phyloP scores from a whole-genome alignment of 2,329 filamentous ascomycete species.

The Aspergillus sp. region DNA sequence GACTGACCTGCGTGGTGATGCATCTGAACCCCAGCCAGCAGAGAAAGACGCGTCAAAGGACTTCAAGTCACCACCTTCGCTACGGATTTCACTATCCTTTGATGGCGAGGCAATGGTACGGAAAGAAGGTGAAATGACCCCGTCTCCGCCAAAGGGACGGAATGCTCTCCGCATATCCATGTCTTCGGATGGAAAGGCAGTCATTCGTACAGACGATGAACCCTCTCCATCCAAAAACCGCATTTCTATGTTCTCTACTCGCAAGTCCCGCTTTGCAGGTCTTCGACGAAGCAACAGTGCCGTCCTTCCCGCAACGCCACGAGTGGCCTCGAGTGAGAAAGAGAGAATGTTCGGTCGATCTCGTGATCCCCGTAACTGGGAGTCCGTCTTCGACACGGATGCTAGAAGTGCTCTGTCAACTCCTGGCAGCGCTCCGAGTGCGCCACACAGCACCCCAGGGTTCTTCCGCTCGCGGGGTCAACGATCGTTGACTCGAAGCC shows the following conservation, averaged over 20 bases:
- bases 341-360: conserved; percentile 63
- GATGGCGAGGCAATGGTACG: conserved; percentile 35
- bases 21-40: conserved; percentile 5
- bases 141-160: conserved; percentile 34
- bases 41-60: conserved; percentile 15
- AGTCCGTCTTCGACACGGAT: conserved; percentile 80
- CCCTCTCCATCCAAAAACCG: conserved; percentile 58
- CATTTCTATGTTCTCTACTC: conserved; percentile 42
- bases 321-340: conserved; percentile 44
- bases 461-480: conserved; percentile 67
- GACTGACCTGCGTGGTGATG: conserved; percentile 20
- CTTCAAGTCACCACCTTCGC: conserved; percentile 29
- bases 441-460: conserved; percentile 59
- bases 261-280: conserved; percentile 45
- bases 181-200: conserved; percentile 85
- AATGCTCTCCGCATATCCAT: conserved; percentile 67
- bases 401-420: conserved; percentile 68
- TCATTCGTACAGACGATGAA: conserved; percentile 64
- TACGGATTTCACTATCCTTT: conserved; percentile 36
- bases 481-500: conserved; percentile 41
- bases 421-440: conserved; percentile 74
- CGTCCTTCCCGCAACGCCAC: conserved; percentile 52
- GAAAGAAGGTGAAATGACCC: conserved; percentile 33
- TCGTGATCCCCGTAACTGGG: conserved; percentile 82
- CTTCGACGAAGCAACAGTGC: conserved; percentile 68